Conservation (phyloP, 306 rosid species). For the Dalbergia oliveri region DNA sequence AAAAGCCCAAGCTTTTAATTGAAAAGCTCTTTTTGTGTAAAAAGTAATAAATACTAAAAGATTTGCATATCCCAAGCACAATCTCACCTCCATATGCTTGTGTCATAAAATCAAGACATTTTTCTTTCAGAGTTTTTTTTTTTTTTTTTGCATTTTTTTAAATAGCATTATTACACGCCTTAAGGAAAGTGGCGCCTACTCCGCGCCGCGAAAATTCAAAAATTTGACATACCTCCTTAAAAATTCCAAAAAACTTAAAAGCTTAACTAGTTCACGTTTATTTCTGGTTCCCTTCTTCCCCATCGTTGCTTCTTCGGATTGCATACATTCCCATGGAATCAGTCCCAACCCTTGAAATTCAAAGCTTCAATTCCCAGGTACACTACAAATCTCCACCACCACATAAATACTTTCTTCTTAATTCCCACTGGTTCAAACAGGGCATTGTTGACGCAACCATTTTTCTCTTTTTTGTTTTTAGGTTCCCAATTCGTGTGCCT, state of each 20-base stretch:
- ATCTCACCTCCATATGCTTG: too few species aligned
- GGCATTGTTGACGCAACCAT: not conserved
- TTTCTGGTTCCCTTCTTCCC: not conserved
- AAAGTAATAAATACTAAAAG: too few species aligned
- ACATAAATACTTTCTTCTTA: too few species aligned
- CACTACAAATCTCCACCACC: not conserved
- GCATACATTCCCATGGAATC: slow-evolving; percentile 51
- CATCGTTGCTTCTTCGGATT: not conserved
- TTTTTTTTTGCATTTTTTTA: too few species aligned
- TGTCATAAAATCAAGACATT: too few species aligned
- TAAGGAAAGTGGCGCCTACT: slow-evolving; percentile 26
- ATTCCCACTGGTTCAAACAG: not conserved
- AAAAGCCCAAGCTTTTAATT: too few species aligned
- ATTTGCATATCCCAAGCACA: too few species aligned
- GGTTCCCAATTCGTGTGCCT: slow-evolving; percentile 51
- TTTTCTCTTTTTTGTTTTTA: slow-evolving; percentile 32
- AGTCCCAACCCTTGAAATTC: slow-evolving; percentile 1
- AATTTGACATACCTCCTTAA: not conserved
- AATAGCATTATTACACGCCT: too few species aligned
- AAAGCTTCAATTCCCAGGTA: slow-evolving; percentile 59
- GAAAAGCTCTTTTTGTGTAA: too few species aligned
- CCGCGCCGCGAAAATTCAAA: slow-evolving; percentile 34
- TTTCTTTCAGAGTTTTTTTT: too few species aligned
- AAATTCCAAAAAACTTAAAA: not conserved
- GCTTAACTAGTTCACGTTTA: not conserved